Conservation (phyloP, 176 grass and related monocot genomes). For the Echinochloa phyllopogon region DNA sequence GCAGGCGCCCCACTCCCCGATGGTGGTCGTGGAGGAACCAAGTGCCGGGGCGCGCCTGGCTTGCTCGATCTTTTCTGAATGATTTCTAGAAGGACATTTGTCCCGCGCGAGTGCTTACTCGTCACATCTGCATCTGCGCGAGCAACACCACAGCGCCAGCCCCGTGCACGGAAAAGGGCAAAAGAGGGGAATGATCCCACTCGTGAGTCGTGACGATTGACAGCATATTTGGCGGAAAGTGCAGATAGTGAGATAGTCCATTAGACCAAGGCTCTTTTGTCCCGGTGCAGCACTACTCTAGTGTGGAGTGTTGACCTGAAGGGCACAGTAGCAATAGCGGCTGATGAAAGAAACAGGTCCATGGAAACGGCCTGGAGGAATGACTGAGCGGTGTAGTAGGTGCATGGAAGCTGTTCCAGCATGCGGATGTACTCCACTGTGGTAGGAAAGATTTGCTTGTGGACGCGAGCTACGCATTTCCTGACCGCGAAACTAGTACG, state of each 20-base stretch:
- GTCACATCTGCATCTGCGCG: neutral
- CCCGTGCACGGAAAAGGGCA: slow-evolving; percentile 22
- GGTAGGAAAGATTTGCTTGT: too few relatives aligned
- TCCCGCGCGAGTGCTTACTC: neutral
- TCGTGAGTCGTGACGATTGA: neutral
- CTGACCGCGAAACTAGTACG: too few relatives aligned
- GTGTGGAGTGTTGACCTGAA: neutral
- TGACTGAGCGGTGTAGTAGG: too few relatives aligned
- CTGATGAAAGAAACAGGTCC: neutral
- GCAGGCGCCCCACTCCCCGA: neutral
- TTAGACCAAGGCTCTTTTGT: neutral
- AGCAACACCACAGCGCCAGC: neutral
- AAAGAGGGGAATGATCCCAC: slow-evolving; percentile 4
- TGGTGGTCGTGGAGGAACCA: slow-evolving; percentile 28
- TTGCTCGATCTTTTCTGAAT: neutral
- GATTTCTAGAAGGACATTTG: slow-evolving; percentile 17
- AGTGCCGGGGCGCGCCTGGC: neutral
- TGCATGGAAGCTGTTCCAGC: too few relatives aligned
- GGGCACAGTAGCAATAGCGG: neutral
- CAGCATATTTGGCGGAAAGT: neutral
- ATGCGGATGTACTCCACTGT: too few relatives aligned
- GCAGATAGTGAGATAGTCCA: neutral
- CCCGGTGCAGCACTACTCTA: neutral
- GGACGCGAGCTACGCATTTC: too few relatives aligned
- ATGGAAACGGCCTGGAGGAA: too few relatives aligned